A percentile compares a stretch with the other conserved stretches of the same genome.
Conservation (phyloP, 495 filamentous ascomycete genomes). For the Aspergillus panamensis region DNA sequence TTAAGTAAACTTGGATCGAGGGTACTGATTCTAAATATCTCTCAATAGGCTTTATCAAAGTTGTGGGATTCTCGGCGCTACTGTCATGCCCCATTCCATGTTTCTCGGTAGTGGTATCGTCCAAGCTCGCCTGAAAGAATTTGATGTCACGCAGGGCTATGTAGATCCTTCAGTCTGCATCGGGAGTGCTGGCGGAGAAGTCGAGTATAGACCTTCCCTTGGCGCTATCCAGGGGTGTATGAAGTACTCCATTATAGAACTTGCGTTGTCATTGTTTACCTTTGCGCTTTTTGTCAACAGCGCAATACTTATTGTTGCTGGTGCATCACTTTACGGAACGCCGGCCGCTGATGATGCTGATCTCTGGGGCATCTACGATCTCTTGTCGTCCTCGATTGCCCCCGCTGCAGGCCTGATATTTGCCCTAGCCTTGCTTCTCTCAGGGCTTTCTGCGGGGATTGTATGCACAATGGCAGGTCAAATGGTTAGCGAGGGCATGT, state of each 20-base stretch:
- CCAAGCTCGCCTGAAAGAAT: slow-evolving; percentile 75
- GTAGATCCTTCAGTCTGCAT: slow-evolving; percentile 40
- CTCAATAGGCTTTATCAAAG: slow-evolving; percentile 71
- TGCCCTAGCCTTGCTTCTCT: slow-evolving; percentile 73
- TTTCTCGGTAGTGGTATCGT: slow-evolving; percentile 89
- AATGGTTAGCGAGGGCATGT: slow-evolving; percentile 76
- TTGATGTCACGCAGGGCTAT: slow-evolving; percentile 61
- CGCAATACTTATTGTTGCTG: slow-evolving; percentile 85
- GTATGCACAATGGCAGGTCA: slow-evolving; percentile 83
- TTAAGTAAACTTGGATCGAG: background rate
- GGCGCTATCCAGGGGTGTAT: slow-evolving; percentile 74
- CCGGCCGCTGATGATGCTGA: slow-evolving; percentile 59
- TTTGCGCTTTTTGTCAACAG: slow-evolving; percentile 94
- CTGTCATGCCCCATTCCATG: slow-evolving; percentile 90
- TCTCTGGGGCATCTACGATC: slow-evolving; percentile 77
- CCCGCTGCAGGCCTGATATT: slow-evolving; percentile 73
- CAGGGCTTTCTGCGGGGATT: slow-evolving; percentile 72
- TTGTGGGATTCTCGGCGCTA: slow-evolving; percentile 89
- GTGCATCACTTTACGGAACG: slow-evolving; percentile 65
- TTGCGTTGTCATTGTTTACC: slow-evolving; percentile 75
- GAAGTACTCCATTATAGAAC: slow-evolving; percentile 74
- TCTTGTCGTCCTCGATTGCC: slow-evolving; percentile 66
- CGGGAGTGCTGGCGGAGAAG: slow-evolving; percentile 45
- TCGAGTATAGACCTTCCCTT: slow-evolving; percentile 71
- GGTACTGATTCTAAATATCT: slow-evolving; percentile 19